phyloP scores from a whole-genome alignment of 164 flowering plant species.

The Buxus sempervirens region DNA sequence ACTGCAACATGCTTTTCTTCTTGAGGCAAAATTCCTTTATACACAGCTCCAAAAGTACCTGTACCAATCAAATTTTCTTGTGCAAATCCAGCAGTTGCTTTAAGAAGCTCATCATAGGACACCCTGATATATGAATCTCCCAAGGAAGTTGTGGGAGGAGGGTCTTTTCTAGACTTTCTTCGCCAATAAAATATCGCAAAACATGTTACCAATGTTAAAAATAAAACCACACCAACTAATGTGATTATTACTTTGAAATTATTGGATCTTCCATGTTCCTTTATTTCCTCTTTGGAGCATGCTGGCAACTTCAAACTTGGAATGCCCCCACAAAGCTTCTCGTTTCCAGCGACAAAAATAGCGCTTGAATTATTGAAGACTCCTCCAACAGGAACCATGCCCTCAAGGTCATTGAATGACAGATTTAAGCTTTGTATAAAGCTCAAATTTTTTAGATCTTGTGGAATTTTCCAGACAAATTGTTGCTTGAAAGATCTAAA shows the following conservation, averaged over 20 bases:
- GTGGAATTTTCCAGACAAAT: not conserved
- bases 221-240: not conserved
- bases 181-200: not conserved
- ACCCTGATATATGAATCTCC: not conserved
- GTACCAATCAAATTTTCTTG: not conserved
- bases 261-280: not conserved
- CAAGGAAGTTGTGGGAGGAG: not conserved
- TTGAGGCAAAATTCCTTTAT: not conserved
- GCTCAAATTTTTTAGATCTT: no score
- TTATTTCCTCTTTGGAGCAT: not conserved
- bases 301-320: not conserved
- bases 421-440: not conserved
- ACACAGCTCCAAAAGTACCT: not conserved
- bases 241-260: not conserved
- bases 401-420: not conserved
- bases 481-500: not conserved
- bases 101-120: not conserved
- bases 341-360: not conserved
- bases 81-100: not conserved
- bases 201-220: not conserved
- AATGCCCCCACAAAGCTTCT: not conserved
- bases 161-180: not conserved
- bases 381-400: not conserved
- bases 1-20: not conserved
- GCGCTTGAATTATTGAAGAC: not conserved